Percentiles rank a stretch among this genome's conserved stretches.
These are phyloP conservation scores for Somion occarium DNA, from an alignment of 1,284 basidiomycete genomes.

Conservation along the genomic window DNA sequence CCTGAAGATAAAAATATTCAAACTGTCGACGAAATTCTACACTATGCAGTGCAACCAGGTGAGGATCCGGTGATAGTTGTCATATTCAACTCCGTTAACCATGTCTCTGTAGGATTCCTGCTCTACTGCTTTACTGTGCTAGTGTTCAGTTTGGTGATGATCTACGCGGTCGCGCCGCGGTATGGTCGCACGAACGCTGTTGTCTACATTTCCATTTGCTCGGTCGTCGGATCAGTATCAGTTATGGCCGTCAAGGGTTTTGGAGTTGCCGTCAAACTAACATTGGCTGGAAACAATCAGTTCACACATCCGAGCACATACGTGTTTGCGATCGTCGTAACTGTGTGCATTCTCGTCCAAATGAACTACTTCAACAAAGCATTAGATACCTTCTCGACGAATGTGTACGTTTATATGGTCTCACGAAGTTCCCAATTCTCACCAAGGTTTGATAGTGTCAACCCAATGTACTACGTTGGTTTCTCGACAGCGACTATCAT, in stretches of 20 bases:
- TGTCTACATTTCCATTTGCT: constrained; percentile 94
- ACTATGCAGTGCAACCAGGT: constrained; percentile 90
- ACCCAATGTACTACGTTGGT: constrained; percentile 98
- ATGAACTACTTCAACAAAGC: constrained; percentile 99
- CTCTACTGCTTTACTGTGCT: constrained; percentile 85
- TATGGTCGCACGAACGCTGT: constrained; percentile 87
- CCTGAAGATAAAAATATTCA: constrained; percentile 93
- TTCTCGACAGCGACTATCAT: constrained; percentile 97
- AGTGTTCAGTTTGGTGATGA: constrained; percentile 82
- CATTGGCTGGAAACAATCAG: constrained; percentile 92
- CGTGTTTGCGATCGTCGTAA: constrained; percentile 84
- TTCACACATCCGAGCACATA: constrained; percentile 94
- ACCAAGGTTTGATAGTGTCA: constrained; percentile 57
- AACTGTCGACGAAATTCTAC: constrained; percentile 92
- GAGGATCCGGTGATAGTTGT: constrained; percentile 19
- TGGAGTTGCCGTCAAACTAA: constrained; percentile 94
- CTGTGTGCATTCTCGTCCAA: constrained; percentile 87
- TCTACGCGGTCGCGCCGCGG: constrained; percentile 82
- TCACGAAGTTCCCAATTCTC: constrained; percentile 10
- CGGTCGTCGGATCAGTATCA: constrained; percentile 81
- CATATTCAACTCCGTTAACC: background rate
- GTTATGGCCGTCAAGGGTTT: constrained; percentile 97
- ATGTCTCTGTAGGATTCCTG: constrained; percentile 63
- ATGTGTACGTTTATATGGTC: constrained; percentile 66
- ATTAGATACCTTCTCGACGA: constrained; percentile 94